Evolutionary conservation across 1,139 yeast genomes (phyloP).

Genomic region (Suhomyces yuchorum): DNA sequence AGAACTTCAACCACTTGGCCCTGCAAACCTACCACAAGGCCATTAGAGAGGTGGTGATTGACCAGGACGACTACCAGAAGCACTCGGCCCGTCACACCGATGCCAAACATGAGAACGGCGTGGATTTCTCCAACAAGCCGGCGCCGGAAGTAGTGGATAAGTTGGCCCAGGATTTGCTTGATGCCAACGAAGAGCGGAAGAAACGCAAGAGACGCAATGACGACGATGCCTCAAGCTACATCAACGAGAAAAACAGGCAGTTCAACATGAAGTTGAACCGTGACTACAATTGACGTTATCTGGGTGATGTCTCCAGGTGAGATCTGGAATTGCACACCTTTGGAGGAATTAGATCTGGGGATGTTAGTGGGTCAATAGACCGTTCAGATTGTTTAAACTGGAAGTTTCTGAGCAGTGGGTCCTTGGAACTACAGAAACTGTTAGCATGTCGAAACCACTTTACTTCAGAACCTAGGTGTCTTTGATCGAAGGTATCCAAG

Average conservation of each 20-base stretch:
- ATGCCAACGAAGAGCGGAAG: constrained; percentile 35
- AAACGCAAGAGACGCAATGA: constrained; percentile 36
- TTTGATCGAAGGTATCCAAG: too few relatives aligned
- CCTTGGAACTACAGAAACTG: too few relatives aligned
- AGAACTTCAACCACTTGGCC: constrained; percentile 55
- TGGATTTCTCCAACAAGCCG: constrained; percentile 30
- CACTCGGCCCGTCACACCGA: constrained; percentile 18
- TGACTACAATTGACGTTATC: constrained; percentile 32
- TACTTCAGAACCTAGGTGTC: too few relatives aligned
- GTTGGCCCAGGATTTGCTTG: constrained; percentile 41
- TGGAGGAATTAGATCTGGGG: too few relatives aligned
- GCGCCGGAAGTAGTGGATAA: constrained; percentile 39
- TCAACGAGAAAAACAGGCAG: constrained; percentile 77
- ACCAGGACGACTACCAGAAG: constrained; percentile 45
- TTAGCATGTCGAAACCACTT: too few relatives aligned
- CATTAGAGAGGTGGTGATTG: constrained; percentile 40
- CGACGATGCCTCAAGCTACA: constrained; percentile 40
- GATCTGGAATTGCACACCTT: too few relatives aligned
- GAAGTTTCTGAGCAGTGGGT: too few relatives aligned
- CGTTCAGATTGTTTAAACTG: too few relatives aligned
- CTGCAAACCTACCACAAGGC: constrained; percentile 56
- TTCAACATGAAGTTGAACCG: constrained; percentile 74
- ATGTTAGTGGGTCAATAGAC: too few relatives aligned
- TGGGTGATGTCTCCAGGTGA: too few relatives aligned
- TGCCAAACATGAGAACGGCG: background rate